Base-by-base conservation (phyloP, 768 basidiomycete species). In the Cyclocybe aegerita region DNA sequence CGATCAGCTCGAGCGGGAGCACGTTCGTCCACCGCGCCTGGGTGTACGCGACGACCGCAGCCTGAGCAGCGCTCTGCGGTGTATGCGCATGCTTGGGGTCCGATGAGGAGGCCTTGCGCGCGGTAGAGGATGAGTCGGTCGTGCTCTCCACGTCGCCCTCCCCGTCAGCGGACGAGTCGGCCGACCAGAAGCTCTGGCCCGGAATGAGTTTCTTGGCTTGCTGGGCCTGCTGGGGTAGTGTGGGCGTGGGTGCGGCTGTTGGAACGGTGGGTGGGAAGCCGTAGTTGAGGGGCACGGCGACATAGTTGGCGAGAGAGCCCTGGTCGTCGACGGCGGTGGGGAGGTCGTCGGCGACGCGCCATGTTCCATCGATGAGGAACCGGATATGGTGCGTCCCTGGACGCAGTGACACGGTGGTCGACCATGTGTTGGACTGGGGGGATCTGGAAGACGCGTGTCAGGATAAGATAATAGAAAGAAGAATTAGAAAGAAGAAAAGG, bases 301-400 rank as follows among this genome's bases (percentile, higher is more conserved):
- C 85, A 65, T 96, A 98, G 71, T 98, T 98, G 46, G 96, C 92
- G 39, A 98, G 76, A 23, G 88, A 88, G 31, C 96, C 96, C 60
- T 93, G 90, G 64, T 98, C 94, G 63, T 94, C 93, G 41, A 95
- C 93, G 1, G 93, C 93, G 17, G 88, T 86, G 5, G 90, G 88
- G 17, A 79, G 77, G 55, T 90, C 83, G 55, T 86, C 79, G 2
- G 88, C 81, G 6, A 88, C 82, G 53, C 87, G 82, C 85, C 88
- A 93, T 40, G 84, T 80, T 41, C 88, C 90, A 65, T 98, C 96
- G 53, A 98, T 90, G 56, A 98, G 82, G 76, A 97, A 98, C 50
- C 94, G 91, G 64, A 98, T 79, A 56, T 94, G 90, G 63, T 98
- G 93, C 0, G 93, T 93, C 11, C 96, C 96, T 0, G 93, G 93